A percentile compares a stretch with the other conserved stretches of the same genome.
Evolutionary conservation across 2,329 filamentous ascomycete species (phyloP).

Genomic region (Botryotinia calthae): DNA sequence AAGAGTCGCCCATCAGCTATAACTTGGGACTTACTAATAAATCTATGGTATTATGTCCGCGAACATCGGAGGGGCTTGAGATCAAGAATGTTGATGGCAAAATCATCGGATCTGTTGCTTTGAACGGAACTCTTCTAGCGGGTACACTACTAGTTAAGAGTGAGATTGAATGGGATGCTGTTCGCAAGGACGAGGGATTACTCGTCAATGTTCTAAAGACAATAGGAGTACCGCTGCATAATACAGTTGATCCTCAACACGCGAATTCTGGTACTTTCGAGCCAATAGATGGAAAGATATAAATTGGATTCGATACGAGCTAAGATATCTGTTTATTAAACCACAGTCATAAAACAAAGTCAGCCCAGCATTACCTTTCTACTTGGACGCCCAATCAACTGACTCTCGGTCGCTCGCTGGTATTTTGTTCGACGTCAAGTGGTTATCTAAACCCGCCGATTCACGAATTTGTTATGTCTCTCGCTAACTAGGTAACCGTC

Average conservation of each 20-base stretch:
- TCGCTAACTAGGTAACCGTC: background rate
- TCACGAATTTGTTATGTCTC: background rate
- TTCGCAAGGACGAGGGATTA: constrained; percentile 45
- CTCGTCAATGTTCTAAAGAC: constrained; percentile 43
- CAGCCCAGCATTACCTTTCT: background rate
- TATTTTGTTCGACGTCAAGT: background rate
- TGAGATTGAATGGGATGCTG: constrained; percentile 54
- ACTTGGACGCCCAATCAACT: background rate
- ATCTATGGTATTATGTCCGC: constrained; percentile 54
- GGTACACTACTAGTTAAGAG: constrained; percentile 63
- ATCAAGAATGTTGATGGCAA: constrained; percentile 24
- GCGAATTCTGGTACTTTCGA: background rate
- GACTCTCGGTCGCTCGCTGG: background rate
- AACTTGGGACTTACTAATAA: constrained; percentile 59
- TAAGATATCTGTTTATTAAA: background rate
- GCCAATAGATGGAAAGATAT: constrained; percentile 9
- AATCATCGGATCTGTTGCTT: constrained; percentile 39
- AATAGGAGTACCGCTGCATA: constrained; percentile 29
- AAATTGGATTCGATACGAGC: background rate
- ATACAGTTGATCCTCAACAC: background rate
- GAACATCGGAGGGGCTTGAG: constrained; percentile 50
- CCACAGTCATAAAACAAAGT: background rate
- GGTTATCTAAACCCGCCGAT: background rate
- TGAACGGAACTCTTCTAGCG: constrained; percentile 63
- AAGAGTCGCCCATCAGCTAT: constrained; percentile 55